Evolutionary conservation across 177 flowering plant genomes (phyloP), one percentile per base, ranked within the genome.

Genomic region (Vitis hybrid): DNA sequence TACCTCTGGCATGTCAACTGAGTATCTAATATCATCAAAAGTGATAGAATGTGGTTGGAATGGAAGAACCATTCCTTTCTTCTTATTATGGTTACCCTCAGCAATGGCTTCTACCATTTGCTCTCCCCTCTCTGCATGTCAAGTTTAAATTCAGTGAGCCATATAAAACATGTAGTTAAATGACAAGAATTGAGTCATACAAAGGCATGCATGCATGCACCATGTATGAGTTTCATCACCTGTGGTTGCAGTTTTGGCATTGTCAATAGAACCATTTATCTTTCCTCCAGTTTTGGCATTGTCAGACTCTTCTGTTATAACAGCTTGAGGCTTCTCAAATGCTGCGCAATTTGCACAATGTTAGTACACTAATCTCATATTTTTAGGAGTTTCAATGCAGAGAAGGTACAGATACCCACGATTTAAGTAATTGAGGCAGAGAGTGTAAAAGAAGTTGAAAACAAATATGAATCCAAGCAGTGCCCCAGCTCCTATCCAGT

Each of bases 1-100:
- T 74, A 86, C 87, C 83, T 62, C 71, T 45, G 89, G 89, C 87
- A 86, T 81, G 75, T 82, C 83, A 6, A 86, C 84, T 6, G 86
- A 78, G 69, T 86, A 86, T 19, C 2, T 64, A 54, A 86, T 68
- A 5, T 86, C 70, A 59, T 82, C 82, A 63, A 86, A 86, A 45
- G 86, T 75, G 61, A 86, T 66, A 8, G 83, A 78, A 49, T 72
- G 78, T 55, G 75, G 87, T 64, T 79, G 72, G 66, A 82, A 84
- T 30, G 89, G 86, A 64, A 86, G 84, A 74, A 82, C 77, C 80
- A 82, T 82, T 75, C 86, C 87, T 69, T 52, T 76, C 54, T 80
- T 83, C 72, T 51, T 74, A 23, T 62, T 74, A 26, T 48, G 52
- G 3, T 8, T 72, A n/a, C 70, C 26, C 58, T 55, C 58, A 17